Evolutionary conservation across 108 stramenopile genomes (phyloP), one percentile per base, ranked within the genome.

Genomic region (Chaetoceros tenuissimus): DNA sequence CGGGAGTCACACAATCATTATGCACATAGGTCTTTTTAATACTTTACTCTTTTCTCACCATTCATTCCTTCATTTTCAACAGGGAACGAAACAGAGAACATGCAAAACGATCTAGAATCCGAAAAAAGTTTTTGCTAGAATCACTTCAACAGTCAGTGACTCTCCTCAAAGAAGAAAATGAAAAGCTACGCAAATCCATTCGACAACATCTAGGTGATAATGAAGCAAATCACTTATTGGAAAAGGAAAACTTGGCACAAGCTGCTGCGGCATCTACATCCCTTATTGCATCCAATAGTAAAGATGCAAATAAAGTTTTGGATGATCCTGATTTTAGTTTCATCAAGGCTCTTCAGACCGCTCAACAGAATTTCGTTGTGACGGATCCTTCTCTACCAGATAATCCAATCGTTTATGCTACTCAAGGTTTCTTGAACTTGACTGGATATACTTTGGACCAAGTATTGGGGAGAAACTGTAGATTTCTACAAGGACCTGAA

Each of bases 351-450:
- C 78, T 98, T 20, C 93, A 95, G 67, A 89, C 92, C 21, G 92
- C 94, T 17, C 95, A 96, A 74, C 97, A 96, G 72, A 95, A 94
- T 79, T 98, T 98, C 75, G 86, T 96, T 31, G 92, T 98, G 31
- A 94, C 95, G 5, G 95, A 98, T 66, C 95, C 96, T 5, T 88
- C 80, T 64, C 78, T 98, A 31, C 94, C 94, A 1, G 94, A 96
- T 77, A 94, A 95, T 59, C 94, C 94, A 16, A 97, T 95, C 63
- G 85, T 94, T n/a, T 93, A 89, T 71, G 92, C 92, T 43, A 84
- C 86, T 16, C 83, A 87, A 63, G 89, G 89, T 20, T 97, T 97
- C 72, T 66, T 95, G 23, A 81, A 83, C 43, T 75, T 99, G 29
- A 96, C 98, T 0, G 98, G 98, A 27, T 99, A 99, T 71, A 73